Conservation (phyloP, 1,139 yeast genomes). For the Yamadazyma pseudoaaseri region DNA sequence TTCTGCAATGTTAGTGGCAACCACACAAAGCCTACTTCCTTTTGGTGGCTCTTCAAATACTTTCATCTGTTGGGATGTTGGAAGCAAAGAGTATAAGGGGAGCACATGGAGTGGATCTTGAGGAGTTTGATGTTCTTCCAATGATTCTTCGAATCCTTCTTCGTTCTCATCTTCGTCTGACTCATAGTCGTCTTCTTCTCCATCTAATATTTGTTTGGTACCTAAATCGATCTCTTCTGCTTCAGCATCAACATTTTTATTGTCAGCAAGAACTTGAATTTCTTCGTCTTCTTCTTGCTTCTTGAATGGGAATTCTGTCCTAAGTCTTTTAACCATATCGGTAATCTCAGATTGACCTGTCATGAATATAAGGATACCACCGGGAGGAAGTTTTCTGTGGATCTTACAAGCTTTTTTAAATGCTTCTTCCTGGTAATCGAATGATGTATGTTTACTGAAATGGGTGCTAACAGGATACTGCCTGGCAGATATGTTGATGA, state of each 20-base stretch:
- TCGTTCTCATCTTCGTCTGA: constrained; percentile 52
- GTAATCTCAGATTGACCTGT: constrained; percentile 95
- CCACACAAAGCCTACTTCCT: constrained; percentile 84
- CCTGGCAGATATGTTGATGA: constrained; percentile 88
- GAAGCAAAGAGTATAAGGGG: constrained; percentile 87
- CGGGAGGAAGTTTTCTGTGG: constrained; percentile 84
- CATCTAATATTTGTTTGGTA: constrained; percentile 34
- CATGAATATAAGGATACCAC: constrained; percentile 87
- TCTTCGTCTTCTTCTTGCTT: constrained; percentile 18
- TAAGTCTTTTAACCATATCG: constrained; percentile 66
- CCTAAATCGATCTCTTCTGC: constrained; percentile 89
- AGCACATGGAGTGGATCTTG: constrained; percentile 84
- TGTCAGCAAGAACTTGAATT: constrained; percentile 36
- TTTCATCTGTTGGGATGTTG: constrained; percentile 92
- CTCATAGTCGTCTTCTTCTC: constrained; percentile 32
- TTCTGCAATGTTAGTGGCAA: constrained; percentile 98
- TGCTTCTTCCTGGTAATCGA: constrained; percentile 83
- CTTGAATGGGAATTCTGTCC: constrained; percentile 64
- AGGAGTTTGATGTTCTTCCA: constrained; percentile 73
- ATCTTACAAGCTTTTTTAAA: constrained; percentile 83
- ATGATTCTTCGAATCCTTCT: constrained; percentile 86
- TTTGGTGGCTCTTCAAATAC: constrained; percentile 85
- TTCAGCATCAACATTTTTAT: constrained; percentile 68
- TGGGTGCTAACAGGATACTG: constrained; percentile 94
- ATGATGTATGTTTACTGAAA: constrained; percentile 77